phyloP scores from a whole-genome alignment of 2,329 filamentous ascomycete species.

The Fusarium piperis region DNA sequence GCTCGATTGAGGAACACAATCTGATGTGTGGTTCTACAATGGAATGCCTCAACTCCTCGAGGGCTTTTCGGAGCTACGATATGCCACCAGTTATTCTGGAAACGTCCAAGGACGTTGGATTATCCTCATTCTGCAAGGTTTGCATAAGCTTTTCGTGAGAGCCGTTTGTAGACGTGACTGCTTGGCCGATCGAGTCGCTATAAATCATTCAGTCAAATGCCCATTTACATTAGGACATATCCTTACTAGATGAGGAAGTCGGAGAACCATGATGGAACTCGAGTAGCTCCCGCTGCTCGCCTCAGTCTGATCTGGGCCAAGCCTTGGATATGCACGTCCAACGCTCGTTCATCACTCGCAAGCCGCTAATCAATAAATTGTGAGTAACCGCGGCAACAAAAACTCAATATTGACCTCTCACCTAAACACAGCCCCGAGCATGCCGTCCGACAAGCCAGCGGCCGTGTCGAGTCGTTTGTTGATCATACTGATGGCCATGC shows the following conservation, averaged over 20 bases:
- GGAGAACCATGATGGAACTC: conserved; percentile 20
- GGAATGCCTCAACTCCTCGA: conserved; percentile 9
- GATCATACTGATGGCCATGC: conserved; percentile 24
- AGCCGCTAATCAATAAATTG: conserved; percentile 11
- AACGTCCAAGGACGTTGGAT: neutral
- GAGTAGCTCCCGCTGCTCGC: neutral
- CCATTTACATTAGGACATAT: neutral
- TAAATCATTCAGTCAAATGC: fast-evolving
- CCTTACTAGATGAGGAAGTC: conserved; percentile 19
- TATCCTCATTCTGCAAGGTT: conserved; percentile 8
- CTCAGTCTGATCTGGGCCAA: conserved; percentile 20
- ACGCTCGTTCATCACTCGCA: conserved; percentile 11
- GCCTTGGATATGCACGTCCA: conserved; percentile 24
- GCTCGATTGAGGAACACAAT: conserved; percentile 26
- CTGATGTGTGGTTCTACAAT: conserved; percentile 17
- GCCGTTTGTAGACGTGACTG: neutral
- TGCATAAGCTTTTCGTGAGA: conserved; percentile 24
- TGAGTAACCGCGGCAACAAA: neutral
- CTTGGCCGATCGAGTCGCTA: conserved; percentile 30
- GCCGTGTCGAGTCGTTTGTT: conserved; percentile 16
- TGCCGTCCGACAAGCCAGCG: conserved; percentile 16
- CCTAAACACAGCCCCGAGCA: conserved; percentile 37
- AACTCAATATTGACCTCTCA: neutral
- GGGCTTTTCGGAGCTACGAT: neutral
- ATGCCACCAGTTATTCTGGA: neutral